phyloP scores from a whole-genome alignment of 2,329 filamentous ascomycete species.

The Anthostomella pinea region DNA sequence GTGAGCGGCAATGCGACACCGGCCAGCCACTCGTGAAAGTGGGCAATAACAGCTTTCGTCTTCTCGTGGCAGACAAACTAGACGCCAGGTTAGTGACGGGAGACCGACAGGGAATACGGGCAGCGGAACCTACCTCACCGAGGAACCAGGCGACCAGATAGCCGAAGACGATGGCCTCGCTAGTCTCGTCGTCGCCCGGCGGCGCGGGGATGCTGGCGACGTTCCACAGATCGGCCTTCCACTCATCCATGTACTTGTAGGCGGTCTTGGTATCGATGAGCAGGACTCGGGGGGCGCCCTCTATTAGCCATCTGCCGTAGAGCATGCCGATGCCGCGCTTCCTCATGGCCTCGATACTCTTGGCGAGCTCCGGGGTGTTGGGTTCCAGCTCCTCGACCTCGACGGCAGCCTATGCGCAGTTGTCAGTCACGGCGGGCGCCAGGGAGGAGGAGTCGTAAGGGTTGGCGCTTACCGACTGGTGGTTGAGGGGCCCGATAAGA shows the following conservation, averaged over 20 bases:
- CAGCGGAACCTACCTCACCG: conserved; percentile 69
- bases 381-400: conserved; percentile 94
- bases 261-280: conserved; percentile 94
- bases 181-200: conserved; percentile 87
- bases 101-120: not conserved
- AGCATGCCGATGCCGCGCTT: conserved; percentile 85
- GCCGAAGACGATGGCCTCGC: conserved; percentile 95
- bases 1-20: conserved; percentile 88
- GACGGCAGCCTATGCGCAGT: conserved; percentile 70
- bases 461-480: conserved; percentile 78
- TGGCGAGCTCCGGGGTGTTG: conserved; percentile 71
- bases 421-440: conserved; percentile 1
- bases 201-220: conserved; percentile 91
- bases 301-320: conserved; percentile 96
- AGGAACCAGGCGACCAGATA: conserved; percentile 98
- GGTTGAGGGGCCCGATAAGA: conserved; percentile 90
- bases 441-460: too few relatives aligned
- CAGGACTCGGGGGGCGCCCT: conserved; percentile 88
- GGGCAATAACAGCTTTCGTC: conserved; percentile 87
- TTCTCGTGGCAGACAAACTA: conserved; percentile 94
- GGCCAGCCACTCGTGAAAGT: conserved; percentile 98
- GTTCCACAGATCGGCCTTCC: conserved; percentile 96
- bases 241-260: conserved; percentile 88
- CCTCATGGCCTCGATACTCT: conserved; percentile 88
- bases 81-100: conserved; percentile 14